Base-by-base conservation (phyloP, 768 basidiomycete species). In the Coprinopsis sp. region DNA sequence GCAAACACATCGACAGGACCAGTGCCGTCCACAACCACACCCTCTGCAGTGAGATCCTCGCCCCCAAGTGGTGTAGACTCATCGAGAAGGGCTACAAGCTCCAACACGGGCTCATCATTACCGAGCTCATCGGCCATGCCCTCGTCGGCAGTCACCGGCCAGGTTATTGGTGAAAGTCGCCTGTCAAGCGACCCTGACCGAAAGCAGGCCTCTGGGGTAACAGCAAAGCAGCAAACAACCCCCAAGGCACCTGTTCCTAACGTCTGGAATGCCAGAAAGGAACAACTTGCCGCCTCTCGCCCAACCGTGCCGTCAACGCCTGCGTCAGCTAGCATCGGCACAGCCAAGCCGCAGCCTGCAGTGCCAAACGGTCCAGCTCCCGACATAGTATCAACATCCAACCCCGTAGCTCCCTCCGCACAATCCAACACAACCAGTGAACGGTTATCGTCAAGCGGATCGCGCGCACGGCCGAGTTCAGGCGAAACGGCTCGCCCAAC, bases 241-340 rank as follows among this genome's bases (percentile, higher is more conserved):
- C 45, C 40, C 27, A 62, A 58, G 44, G 34, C 53, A 5, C 57
- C 61, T 10, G 39, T 47, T 7, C 46, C 54, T 19, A 67, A 67
- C 44, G 48, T 64, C 36, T 68, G 66, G 66, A 59, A 58, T 47
- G 34, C 58, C 29, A 57, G 61, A 4, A 62, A 53, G 45, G 61
- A 58, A 56, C 60, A 58, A 28, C 52, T 61, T 42, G 62, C 63
- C 24, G 54, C 64, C 18, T 54, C 53, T 28, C 59, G 54, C 23
- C 49, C 56, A 14, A 33, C 51, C 10, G 43, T 51, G 18, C 37
- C 43, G 14, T 39, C 47, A 31, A 18, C 43, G 10, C 10, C 24
- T 11, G 30, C 42, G 4, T 34, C 46, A n/a, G 23, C 25, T 25
- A 25, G 18, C 23, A 8, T 25, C 23, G 24, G 24, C 40, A 11